Conservation (phyloP, 371 early-diverging fungal genomes). For the Lichtheimia ornata region DNA sequence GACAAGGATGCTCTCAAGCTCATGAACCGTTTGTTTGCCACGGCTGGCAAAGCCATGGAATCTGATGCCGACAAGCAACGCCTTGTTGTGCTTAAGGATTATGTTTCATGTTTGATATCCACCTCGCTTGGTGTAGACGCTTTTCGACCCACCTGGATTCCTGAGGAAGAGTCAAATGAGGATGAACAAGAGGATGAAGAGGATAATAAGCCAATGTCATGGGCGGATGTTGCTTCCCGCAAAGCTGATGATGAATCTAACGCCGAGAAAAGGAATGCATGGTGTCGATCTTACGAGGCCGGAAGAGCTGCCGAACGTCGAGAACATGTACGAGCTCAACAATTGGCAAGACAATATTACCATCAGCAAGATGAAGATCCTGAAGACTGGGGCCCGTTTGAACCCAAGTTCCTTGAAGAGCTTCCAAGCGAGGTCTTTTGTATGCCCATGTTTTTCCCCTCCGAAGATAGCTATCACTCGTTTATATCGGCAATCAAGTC, state of each 20-base stretch:
- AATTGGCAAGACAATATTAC: constrained; percentile 9
- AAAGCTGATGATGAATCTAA: constrained; percentile 8
- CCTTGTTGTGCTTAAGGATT: constrained; percentile 20
- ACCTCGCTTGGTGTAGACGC: constrained; percentile 19
- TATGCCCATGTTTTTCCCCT: constrained; percentile 53
- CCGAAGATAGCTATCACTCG: constrained; percentile 48
- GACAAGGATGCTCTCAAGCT: constrained; percentile 11
- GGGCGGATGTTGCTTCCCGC: constrained; percentile 33
- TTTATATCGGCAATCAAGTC: constrained; percentile 49
- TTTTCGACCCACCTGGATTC: constrained; percentile 13
- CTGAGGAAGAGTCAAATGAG: constrained; percentile 12
- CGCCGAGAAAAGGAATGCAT: constrained; percentile 6
- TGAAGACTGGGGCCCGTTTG: constrained; percentile 16
- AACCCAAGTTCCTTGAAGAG: constrained; percentile 13
- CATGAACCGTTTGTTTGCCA: constrained; percentile 36
- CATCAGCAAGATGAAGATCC: constrained; percentile 14
- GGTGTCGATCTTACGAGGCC: constrained; percentile 17
- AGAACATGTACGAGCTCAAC: constrained; percentile 15
- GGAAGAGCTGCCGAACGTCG: constrained; percentile 14
- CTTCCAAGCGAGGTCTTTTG: constrained; percentile 33
- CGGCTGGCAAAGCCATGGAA: constrained; percentile 40
- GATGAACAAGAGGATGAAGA: constrained; percentile 20
- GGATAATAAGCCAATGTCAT: constrained; percentile 17
- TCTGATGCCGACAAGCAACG: constrained; percentile 44
- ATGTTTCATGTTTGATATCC: constrained; percentile 15